Conservation (phyloP, 331 rosid species). For the Rhamnella rubrinervis region DNA sequence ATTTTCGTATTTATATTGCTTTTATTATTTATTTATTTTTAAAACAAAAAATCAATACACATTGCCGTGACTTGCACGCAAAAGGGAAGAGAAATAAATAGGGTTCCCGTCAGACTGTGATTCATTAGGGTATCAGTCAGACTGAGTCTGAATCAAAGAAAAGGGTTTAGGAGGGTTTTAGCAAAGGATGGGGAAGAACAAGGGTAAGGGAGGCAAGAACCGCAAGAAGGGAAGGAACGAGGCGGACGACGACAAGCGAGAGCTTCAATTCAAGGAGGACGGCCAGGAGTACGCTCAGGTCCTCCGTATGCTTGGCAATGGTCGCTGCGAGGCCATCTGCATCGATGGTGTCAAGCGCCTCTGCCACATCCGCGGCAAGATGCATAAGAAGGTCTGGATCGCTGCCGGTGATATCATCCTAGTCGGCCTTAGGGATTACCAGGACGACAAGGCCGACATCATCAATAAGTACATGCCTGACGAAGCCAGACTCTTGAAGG, state of each 20-base stretch:
- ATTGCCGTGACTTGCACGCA: no score
- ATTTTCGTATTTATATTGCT: no score
- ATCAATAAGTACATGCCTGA: slow-evolving; percentile 71
- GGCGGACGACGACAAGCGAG: slow-evolving; percentile 12
- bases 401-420: slow-evolving; percentile 65
- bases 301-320: slow-evolving; percentile 35
- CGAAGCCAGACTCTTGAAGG: slow-evolving; percentile 66
- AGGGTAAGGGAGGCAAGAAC: slow-evolving; percentile 15
- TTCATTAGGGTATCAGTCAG: no score
- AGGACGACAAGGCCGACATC: slow-evolving; percentile 72
- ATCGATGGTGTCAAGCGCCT: slow-evolving; percentile 54
- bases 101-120: no score
- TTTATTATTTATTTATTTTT: no score
- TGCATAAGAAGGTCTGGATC: slow-evolving; percentile 83
- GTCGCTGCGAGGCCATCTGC: slow-evolving; percentile 60
- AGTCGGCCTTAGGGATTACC: slow-evolving; percentile 57
- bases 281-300: slow-evolving; percentile 16
- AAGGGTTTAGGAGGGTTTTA: no score
- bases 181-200: slow-evolving; percentile 7
- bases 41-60: no score
- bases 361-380: slow-evolving; percentile 64
- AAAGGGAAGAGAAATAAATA: no score
- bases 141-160: no score
- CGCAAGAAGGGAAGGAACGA: slow-evolving; percentile 10
- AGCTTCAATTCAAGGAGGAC: slow-evolving; percentile 14